phyloP scores from a whole-genome alignment of 352 stramenopile genomes.

The Phytophthora capsici region DNA sequence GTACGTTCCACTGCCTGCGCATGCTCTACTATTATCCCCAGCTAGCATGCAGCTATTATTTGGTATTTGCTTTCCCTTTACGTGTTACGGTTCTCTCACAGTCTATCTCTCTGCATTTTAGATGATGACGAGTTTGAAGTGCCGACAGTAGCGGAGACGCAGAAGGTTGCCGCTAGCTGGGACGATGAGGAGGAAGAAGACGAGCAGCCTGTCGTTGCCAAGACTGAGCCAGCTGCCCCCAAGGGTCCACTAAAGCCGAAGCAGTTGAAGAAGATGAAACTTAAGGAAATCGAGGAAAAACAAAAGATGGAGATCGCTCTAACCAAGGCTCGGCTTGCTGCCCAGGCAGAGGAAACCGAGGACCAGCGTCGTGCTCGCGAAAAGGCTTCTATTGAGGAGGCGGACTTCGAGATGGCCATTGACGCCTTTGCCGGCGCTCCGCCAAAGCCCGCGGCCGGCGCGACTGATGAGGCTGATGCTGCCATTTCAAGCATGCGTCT shows the following conservation, averaged over 20 bases:
- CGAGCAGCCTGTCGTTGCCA: slow-evolving; percentile 35
- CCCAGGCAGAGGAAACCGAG: slow-evolving; percentile 70
- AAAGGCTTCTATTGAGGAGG: slow-evolving; percentile 68
- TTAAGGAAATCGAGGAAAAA: slow-evolving; percentile 89
- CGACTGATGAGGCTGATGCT: slow-evolving; percentile 44
- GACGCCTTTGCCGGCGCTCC: slow-evolving; percentile 71
- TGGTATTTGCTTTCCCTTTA: neutral
- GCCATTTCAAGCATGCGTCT: slow-evolving; percentile 70
- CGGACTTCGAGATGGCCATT: slow-evolving; percentile 79
- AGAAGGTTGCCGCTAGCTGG: slow-evolving; percentile 64
- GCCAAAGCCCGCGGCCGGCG: slow-evolving; percentile 33
- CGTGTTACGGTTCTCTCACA: slow-evolving; percentile 12
- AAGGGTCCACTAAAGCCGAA: slow-evolving; percentile 83
- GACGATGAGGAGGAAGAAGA: slow-evolving; percentile 84
- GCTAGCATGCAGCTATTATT: neutral
- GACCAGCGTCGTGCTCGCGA: slow-evolving; percentile 67
- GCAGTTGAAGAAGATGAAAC: slow-evolving; percentile 88
- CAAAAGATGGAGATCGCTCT: slow-evolving; percentile 77
- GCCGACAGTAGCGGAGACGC: slow-evolving; percentile 51
- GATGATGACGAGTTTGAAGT: slow-evolving; percentile 89
- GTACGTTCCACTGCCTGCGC: slow-evolving; percentile 39
- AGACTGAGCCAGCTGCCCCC: slow-evolving; percentile 30
- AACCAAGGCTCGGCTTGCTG: slow-evolving; percentile 74
- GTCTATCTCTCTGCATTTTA: slow-evolving; percentile 23
- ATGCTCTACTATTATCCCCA: neutral